phyloP scores from a whole-genome alignment of 495 filamentous ascomycete species.

The Filosporella fistucella region DNA sequence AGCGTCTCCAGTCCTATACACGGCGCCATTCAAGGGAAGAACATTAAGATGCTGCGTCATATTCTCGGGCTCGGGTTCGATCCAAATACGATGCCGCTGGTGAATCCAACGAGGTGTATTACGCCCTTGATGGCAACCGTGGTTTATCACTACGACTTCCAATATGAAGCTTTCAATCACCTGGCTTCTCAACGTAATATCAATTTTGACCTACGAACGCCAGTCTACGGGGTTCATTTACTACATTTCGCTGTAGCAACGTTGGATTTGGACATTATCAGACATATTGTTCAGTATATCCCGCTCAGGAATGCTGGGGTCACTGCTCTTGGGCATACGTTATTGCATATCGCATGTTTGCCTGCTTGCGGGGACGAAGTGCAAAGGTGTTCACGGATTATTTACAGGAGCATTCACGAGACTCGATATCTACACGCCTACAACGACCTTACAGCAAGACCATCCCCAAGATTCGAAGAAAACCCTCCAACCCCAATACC shows the following conservation, averaged over 20 bases:
- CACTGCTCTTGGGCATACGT: conserved; percentile 12
- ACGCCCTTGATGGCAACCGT: conserved; percentile 15
- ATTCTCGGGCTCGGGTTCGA: conserved; percentile 9
- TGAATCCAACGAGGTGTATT: conserved; percentile 14
- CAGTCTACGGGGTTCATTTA: conserved; percentile 12
- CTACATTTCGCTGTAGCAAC: conserved; percentile 14
- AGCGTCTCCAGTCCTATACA: conserved; percentile 16
- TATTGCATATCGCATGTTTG: conserved; percentile 17
- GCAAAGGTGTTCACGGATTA: conserved; percentile 4
- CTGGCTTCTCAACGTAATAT: conserved; percentile 4
- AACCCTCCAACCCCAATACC: background rate
- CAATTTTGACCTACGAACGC: conserved; percentile 10
- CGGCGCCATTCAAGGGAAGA: conserved; percentile 5
- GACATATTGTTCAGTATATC: conserved; percentile 3
- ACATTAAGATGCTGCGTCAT: conserved; percentile 10
- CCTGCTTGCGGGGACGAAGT: conserved; percentile 1
- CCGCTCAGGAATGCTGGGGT: conserved; percentile 8
- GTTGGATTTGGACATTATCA: conserved; percentile 9
- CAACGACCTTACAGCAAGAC: conserved; percentile 4
- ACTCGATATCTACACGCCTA: conserved; percentile 11
- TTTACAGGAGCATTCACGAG: conserved; percentile 14
- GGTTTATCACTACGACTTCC: conserved; percentile 5
- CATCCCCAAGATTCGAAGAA: background rate
- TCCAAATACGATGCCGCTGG: conserved; percentile 14
- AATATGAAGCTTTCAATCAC: conserved; percentile 8